These are phyloP conservation scores for Nephelium lappaceum DNA, from an alignment of 345 rosid species.

Conservation along the genomic window DNA sequence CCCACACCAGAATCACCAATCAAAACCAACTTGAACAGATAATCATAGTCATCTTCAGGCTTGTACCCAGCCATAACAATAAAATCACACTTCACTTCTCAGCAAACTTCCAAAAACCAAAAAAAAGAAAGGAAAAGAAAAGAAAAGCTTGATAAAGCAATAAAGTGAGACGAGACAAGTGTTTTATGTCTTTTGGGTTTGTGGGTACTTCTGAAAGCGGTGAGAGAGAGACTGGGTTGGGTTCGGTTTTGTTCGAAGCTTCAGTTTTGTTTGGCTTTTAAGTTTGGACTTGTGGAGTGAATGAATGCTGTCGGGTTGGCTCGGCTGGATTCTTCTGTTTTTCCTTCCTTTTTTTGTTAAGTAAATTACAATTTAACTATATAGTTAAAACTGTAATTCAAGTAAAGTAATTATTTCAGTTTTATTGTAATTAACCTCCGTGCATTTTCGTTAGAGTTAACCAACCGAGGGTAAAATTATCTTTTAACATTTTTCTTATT, in stretches of 20 bases:
- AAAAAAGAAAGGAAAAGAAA: too few species aligned
- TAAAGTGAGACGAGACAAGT: background rate
- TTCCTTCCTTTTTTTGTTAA: too few species aligned
- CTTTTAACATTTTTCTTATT: too few species aligned
- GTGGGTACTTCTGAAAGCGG: too few species aligned
- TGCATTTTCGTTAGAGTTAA: too few species aligned
- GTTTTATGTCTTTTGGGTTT: background rate
- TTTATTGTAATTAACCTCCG: too few species aligned
- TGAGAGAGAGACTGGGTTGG: background rate
- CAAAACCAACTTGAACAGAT: conserved; percentile 61
- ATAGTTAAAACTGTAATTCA: too few species aligned
- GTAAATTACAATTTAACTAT: too few species aligned
- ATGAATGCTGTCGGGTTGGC: conserved; percentile 6
- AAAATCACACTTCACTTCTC: background rate
- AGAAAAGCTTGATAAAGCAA: background rate
- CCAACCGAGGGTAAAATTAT: too few species aligned
- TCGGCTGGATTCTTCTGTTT: conserved; percentile 1
- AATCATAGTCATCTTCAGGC: conserved; percentile 58
- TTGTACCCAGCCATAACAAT: conserved; percentile 46
- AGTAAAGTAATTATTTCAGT: too few species aligned
- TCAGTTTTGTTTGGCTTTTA: background rate
- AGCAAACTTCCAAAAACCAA: background rate
- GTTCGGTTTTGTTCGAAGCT: background rate
- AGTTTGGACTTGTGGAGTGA: background rate
- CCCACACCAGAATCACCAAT: conserved; percentile 66